Evolutionary conservation across 2,329 filamentous ascomycete species (phyloP).

Genomic region (Colletotrichum sojae): DNA sequence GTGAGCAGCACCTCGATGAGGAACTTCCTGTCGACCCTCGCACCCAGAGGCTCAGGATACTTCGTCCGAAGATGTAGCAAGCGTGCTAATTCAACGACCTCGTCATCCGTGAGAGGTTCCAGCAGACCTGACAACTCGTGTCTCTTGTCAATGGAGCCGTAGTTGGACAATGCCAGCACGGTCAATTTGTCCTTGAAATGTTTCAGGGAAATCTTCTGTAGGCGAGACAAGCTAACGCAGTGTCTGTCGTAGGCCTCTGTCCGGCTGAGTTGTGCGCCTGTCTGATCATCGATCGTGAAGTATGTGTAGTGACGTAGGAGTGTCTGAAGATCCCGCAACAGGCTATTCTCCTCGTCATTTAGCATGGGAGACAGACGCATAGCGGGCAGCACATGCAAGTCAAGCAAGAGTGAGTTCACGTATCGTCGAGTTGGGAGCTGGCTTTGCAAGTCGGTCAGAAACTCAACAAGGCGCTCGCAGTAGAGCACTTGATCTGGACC

Average conservation of each 20-base stretch:
- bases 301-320: constrained; percentile 89
- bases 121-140: constrained; percentile 84
- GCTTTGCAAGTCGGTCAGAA: constrained; percentile 90
- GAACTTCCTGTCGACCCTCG: constrained; percentile 75
- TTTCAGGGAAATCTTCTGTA: constrained; percentile 85
- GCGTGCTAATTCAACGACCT: constrained; percentile 78
- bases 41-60: constrained; percentile 81
- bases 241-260: constrained; percentile 85
- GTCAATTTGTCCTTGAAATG: constrained; percentile 91
- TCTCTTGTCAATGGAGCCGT: constrained; percentile 86
- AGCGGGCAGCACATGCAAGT: constrained; percentile 85
- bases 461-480: constrained; percentile 93
- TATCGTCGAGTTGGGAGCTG: constrained; percentile 95
- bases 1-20: constrained; percentile 81
- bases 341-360: constrained; percentile 78
- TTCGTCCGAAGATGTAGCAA: constrained; percentile 83
- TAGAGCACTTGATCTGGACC: constrained; percentile 78
- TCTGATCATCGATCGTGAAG: constrained; percentile 94
- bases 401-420: constrained; percentile 88
- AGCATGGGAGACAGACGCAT: constrained; percentile 85
- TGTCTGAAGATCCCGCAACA: constrained; percentile 84
- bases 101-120: constrained; percentile 78
- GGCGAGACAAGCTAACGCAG: constrained; percentile 79
- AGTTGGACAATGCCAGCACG: constrained; percentile 93
- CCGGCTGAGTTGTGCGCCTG: constrained; percentile 80